Percentiles rank a stretch among this genome's conserved stretches.
Evolutionary conservation across 352 stramenopile species (phyloP).

Genomic region (Thraustochytrium sp.): DNA sequence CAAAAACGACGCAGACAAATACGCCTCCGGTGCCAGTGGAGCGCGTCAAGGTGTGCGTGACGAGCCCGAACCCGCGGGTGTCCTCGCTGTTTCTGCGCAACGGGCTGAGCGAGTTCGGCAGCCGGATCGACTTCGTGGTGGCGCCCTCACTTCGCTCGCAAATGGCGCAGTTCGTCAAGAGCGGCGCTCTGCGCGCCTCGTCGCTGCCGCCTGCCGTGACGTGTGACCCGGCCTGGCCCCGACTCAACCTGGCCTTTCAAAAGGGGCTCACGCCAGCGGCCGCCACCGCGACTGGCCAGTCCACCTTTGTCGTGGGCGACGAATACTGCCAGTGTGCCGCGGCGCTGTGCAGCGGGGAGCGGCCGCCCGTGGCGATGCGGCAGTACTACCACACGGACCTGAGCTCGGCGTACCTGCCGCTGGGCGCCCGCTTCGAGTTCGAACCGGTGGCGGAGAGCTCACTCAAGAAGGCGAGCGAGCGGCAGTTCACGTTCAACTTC

Average conservation of each 20-base stretch:
- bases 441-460: neutral
- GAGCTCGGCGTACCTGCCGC: neutral
- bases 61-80: conserved; percentile 4
- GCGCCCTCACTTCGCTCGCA: neutral
- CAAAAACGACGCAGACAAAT: neutral
- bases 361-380: neutral
- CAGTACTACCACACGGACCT: neutral
- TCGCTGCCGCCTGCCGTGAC: neutral
- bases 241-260: neutral
- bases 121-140: conserved; percentile 7
- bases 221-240: neutral
- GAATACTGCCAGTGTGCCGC: neutral
- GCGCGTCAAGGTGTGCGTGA: conserved; percentile 5
- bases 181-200: neutral
- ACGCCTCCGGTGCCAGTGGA: neutral
- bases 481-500: conserved; percentile 25
- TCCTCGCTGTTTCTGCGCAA: conserved; percentile 33
- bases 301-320: conserved; percentile 27
- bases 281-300: neutral
- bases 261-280: neutral
- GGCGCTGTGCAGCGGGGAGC: neutral
- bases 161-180: neutral
- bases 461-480: neutral
- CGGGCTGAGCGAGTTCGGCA: neutral
- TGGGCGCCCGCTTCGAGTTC: neutral